Conservation (phyloP, 257 asterid species). For the Fraxinus excelsior region DNA sequence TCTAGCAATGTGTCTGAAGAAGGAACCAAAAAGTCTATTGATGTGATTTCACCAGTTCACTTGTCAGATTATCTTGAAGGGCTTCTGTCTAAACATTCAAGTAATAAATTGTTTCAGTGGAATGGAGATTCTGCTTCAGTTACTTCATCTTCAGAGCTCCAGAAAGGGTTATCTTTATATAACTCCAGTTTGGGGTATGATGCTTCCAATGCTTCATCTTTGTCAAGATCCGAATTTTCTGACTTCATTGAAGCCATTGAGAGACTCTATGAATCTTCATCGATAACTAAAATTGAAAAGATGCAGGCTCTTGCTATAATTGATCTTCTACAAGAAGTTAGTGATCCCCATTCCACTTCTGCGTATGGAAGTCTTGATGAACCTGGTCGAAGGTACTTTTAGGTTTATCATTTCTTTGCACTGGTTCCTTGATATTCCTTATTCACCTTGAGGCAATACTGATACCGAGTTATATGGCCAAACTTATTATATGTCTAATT, state of each 20-base stretch:
- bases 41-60: conserved; percentile 56
- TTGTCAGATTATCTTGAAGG: conserved; percentile 85
- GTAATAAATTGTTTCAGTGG: conserved; percentile 65
- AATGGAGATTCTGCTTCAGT: conserved; percentile 30
- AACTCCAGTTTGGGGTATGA: conserved; percentile 42
- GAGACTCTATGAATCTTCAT: conserved; percentile 43
- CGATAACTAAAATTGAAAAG: conserved; percentile 60
- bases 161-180: conserved; percentile 44
- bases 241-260: conserved; percentile 65
- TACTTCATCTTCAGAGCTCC: conserved; percentile 44
- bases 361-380: conserved; percentile 94
- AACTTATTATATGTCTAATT: not conserved
- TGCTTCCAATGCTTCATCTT: conserved; percentile 46
- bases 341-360: conserved; percentile 56
- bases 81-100: conserved; percentile 46
- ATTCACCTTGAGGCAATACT: conserved; percentile 1
- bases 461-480: not conserved
- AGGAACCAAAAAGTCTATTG: conserved; percentile 35
- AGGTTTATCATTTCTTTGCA: conserved; percentile 15
- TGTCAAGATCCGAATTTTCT: conserved; percentile 54
- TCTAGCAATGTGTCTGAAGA: conserved; percentile 37
- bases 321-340: conserved; percentile 75
- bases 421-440: conserved; percentile 3
- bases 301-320: conserved; percentile 73
- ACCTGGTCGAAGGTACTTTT: conserved; percentile 79